Evolutionary conservation across 805 yeast species (phyloP).

Genomic region (Yarrowia deformans): DNA sequence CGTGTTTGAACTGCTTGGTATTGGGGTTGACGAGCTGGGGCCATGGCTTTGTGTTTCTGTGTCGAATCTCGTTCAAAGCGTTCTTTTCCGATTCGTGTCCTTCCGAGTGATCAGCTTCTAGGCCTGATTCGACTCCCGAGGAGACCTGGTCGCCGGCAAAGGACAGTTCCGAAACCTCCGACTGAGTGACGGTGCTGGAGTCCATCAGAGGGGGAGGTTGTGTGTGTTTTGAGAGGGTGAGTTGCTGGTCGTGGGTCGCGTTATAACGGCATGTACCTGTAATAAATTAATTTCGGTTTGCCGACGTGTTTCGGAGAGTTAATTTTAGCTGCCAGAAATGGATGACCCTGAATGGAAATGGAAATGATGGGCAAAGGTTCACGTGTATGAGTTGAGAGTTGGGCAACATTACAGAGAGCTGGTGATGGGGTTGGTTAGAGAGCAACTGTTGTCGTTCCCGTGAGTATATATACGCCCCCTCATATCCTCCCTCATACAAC

Average conservation of each 20-base stretch:
- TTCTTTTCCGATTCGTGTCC: constrained; percentile 25
- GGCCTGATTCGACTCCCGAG: constrained; percentile 32
- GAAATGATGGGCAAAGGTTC: too few species aligned
- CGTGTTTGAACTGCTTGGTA: constrained; percentile 21
- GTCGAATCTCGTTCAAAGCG: constrained; percentile 1
- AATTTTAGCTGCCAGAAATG: constrained; percentile 6
- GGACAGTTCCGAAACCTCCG: constrained; percentile 37
- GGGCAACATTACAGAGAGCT: too few species aligned
- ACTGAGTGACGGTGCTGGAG: constrained; percentile 36
- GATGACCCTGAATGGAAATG: not conserved
- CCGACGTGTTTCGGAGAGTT: constrained; percentile 23
- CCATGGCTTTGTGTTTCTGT: constrained; percentile 13
- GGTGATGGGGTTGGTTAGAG: too few species aligned
- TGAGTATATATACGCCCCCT: too few species aligned
- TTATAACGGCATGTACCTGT: not conserved
- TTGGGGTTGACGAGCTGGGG: constrained; percentile 10
- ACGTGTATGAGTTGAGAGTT: too few species aligned
- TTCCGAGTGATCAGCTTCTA: constrained; percentile 30
- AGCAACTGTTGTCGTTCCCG: too few species aligned
- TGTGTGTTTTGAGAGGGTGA: not conserved
- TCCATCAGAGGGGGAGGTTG: not conserved
- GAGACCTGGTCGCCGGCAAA: constrained; percentile 38
- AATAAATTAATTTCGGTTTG: not conserved
- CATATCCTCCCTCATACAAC: not conserved
- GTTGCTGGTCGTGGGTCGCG: constrained; percentile 13